These are phyloP conservation scores for Chlamydomonas schloesseri DNA, from an alignment of 139 green algal genomes.

Conservation along the genomic window DNA sequence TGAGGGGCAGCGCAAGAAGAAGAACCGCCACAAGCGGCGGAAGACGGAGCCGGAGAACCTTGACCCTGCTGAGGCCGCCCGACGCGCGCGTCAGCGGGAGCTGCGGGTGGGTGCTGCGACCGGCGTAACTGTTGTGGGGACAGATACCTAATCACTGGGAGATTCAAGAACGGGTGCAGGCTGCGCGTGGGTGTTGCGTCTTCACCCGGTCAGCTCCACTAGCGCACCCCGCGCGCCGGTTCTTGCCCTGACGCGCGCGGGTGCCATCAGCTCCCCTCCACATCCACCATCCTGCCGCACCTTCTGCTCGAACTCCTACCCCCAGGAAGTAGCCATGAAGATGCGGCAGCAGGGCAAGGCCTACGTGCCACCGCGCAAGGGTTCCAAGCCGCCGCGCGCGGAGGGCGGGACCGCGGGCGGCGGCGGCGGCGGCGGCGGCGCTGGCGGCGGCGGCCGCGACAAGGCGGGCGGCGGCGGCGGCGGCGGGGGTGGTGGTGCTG, in stretches of 20 bases:
- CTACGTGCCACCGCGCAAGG: conserved; percentile 54
- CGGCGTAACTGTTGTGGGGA: too few relatives aligned
- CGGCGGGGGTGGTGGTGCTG: not conserved
- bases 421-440: not conserved
- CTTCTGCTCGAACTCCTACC: not conserved
- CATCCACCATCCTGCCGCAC: too few relatives aligned
- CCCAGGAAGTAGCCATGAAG: conserved; percentile 54
- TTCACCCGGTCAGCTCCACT: too few relatives aligned
- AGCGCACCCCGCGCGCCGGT: not conserved
- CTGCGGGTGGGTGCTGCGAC: conserved; percentile 29
- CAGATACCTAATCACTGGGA: too few relatives aligned
- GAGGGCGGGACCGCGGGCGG: not conserved
- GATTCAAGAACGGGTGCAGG: not conserved
- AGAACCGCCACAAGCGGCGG: conserved; percentile 4
- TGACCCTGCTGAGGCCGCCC: conserved; percentile 36
- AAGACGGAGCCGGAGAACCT: not conserved
- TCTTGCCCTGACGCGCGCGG: too few relatives aligned
- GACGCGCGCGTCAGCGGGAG: conserved; percentile 53
- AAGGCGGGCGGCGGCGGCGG: not conserved
- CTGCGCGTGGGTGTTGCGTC: too few relatives aligned
- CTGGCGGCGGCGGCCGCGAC: not conserved
- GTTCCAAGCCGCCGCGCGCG: conserved; percentile 18
- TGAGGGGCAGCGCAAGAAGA: not conserved
- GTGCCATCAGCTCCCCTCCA: too few relatives aligned
- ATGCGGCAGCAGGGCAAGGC: conserved; percentile 59